Base-by-base conservation (phyloP, 441 rosid species). In the Gossypium trilobum region DNA sequence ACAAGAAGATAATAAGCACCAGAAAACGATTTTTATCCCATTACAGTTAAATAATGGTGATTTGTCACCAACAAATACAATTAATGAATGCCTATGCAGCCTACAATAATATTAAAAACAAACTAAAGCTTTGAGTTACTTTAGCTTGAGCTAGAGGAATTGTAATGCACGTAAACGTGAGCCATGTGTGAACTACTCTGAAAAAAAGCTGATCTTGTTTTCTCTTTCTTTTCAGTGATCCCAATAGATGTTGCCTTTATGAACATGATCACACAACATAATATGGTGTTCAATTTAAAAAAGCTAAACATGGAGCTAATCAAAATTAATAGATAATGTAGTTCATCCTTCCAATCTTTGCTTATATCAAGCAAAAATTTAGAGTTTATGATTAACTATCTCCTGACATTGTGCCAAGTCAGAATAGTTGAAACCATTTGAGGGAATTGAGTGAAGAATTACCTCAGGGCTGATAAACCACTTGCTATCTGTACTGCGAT, bases 401-500 rank as follows among this genome's bases (percentile, higher is more conserved):
- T 13, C 14, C 17, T 50, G 48, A 51, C 61, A 27, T 22, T 51
- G 56, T 2, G 6, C 25, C 22, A 8, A 63, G 66, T 27, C 44
- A 27, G 65, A 54, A 52, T 16, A 8, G 65, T 54, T 25, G 27
- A 70, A 42, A 58, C 27, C 44, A 64, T 29, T 48, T 20, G 25
- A 51, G 52, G 59, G 48, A 58, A 57, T 44, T 16, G 5, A 36
- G 66, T 22, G 25, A 58, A 74, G 64, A 67, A 50, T 29, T 88
- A 92, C 99, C 99, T 90, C 81, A 1, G 74, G 80, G 80, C 96
- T 91, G 77, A 89, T 91, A 77, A 82, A 92, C 99, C 99, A 95
- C 85, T 95, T 95, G 95, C 97, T 95, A 23, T 91, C 94, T 5
- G 89, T 65, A 78, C 62, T 88, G 68, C 99, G 88, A 74, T 92